These are phyloP conservation scores for Begonia loranthoides DNA, from an alignment of 306 rosid species.

Conservation along the genomic window DNA sequence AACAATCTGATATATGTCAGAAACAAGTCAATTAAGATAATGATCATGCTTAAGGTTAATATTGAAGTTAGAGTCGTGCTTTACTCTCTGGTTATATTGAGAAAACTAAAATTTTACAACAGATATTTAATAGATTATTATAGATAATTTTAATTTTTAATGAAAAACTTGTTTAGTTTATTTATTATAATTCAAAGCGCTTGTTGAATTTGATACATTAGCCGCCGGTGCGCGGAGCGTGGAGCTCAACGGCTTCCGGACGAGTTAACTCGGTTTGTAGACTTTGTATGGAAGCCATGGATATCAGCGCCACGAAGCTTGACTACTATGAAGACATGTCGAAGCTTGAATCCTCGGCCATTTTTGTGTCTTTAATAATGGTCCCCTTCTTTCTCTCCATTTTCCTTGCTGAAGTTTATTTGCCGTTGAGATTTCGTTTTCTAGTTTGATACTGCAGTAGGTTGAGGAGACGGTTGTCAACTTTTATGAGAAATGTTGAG, in stretches of 20 bases:
- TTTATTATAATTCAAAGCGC: too few species aligned
- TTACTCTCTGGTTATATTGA: too few species aligned
- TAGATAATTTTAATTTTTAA: too few species aligned
- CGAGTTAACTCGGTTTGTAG: constrained; percentile 2
- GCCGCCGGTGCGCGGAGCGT: too few species aligned
- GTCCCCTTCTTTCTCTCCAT: constrained; percentile 11
- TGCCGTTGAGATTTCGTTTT: not conserved
- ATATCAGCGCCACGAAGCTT: constrained; percentile 36
- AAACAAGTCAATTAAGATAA: too few species aligned
- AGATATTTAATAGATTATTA: too few species aligned
- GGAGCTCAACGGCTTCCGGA: not conserved
- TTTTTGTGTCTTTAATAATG: constrained; percentile 29
- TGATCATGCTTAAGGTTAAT: too few species aligned
- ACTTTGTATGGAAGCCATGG: constrained; percentile 23
- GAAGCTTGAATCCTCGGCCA: constrained; percentile 44
- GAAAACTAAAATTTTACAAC: too few species aligned
- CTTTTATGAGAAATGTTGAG: not conserved
- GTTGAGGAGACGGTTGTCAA: not conserved
- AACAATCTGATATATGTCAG: too few species aligned
- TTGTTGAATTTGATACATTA: too few species aligned
- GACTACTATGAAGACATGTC: constrained; percentile 52
- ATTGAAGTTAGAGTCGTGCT: too few species aligned
- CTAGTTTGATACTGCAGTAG: not conserved
- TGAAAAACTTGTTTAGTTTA: too few species aligned
- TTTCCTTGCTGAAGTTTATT: not conserved